A percentile compares a stretch with the other conserved stretches of the same genome.
These are phyloP conservation scores for Suhomyces taliae DNA, from an alignment of 1,139 yeast species.

Conservation along the genomic window DNA sequence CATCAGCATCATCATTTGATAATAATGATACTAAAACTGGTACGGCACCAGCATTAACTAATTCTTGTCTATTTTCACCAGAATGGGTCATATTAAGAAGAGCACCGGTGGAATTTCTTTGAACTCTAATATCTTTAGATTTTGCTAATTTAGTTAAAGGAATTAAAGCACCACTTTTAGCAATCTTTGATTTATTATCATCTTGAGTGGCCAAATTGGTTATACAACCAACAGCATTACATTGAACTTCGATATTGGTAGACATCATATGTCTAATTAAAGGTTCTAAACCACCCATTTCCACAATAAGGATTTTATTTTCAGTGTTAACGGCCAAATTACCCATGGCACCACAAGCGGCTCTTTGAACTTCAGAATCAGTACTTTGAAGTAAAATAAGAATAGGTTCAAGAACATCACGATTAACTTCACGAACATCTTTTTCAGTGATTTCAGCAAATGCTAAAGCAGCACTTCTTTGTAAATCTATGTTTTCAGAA, in stretches of 20 bases:
- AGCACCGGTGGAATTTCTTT: conserved; percentile 98
- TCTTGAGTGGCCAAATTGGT: conserved; percentile 98
- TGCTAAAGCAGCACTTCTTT: conserved; percentile 96
- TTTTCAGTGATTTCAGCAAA: conserved; percentile 98
- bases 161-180: conserved; percentile 93
- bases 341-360: conserved; percentile 98
- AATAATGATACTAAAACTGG: conserved; percentile 92
- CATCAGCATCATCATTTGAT: conserved; percentile 89
- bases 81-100: conserved; percentile 97
- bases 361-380: conserved; percentile 94
- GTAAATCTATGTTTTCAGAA: conserved; percentile 91
- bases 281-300: conserved; percentile 97
- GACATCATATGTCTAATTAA: conserved; percentile 97
- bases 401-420: conserved; percentile 92
- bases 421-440: conserved; percentile 84
- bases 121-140: conserved; percentile 92
- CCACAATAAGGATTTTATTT: conserved; percentile 88
- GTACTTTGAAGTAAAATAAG: conserved; percentile 80
- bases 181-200: conserved; percentile 92
- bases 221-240: conserved; percentile 98
- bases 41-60: conserved; percentile 97
- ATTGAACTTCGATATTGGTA: conserved; percentile 94
- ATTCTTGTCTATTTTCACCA: conserved; percentile 92
- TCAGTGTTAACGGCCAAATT: conserved; percentile 96
- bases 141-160: conserved; percentile 94